Evolutionary conservation across 257 asterid genomes (phyloP).

Genomic region (Solanum verrucosum): DNA sequence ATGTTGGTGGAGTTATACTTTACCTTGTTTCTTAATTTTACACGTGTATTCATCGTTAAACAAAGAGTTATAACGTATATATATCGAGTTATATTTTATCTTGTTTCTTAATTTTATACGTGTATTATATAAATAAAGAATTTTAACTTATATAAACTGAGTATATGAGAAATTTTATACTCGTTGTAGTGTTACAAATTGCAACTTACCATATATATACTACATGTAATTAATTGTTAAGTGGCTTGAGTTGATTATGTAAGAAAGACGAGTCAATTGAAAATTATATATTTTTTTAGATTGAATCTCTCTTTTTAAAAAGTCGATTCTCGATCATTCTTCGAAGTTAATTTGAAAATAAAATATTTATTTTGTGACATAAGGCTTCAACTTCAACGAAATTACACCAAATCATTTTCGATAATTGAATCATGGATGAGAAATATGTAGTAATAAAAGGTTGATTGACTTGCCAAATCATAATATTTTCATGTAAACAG

Average conservation of each 20-base stretch:
- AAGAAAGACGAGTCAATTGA: no score
- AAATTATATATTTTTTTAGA: no score
- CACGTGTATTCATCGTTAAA: neutral
- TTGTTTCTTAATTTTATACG: neutral
- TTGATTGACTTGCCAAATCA: neutral
- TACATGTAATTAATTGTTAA: neutral
- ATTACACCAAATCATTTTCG: no score
- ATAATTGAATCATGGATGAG: neutral
- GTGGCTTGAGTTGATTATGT: neutral
- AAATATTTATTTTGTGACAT: no score
- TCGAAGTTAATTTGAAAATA: no score
- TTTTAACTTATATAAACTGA: fast-evolving
- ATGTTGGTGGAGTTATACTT: neutral
- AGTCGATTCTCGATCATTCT: no score
- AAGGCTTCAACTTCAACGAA: neutral
- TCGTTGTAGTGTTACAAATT: neutral
- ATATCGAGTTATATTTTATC: neutral
- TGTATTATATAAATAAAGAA: neutral
- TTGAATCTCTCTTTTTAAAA: no score
- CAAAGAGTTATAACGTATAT: neutral
- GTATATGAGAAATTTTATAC: neutral
- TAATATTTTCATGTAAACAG: neutral
- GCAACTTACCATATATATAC: neutral
- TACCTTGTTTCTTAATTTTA: neutral
- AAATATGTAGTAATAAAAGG: neutral